These are phyloP conservation scores for Rhizophagus sp. DNA, from an alignment of 192 early-diverging fungal genomes.

Conservation along the genomic window DNA sequence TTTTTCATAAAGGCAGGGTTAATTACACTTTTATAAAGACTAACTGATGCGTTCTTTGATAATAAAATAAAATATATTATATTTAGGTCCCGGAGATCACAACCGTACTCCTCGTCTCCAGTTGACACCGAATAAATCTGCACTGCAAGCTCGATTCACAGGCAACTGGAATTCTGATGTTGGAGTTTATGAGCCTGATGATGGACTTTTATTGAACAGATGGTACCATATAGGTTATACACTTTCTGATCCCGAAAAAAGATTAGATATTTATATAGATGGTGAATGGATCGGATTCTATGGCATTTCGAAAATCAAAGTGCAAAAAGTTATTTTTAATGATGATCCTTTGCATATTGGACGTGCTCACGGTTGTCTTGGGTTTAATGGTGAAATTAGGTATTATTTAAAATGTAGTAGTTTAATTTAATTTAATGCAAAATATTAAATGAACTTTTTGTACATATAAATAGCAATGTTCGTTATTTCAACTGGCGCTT, in stretches of 20 bases:
- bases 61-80: too few species aligned
- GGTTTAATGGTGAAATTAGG: constrained; percentile 15
- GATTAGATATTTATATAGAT: constrained; percentile 10
- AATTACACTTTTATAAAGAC: too few species aligned
- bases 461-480: constrained; percentile 22
- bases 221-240: constrained; percentile 27
- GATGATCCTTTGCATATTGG: constrained; percentile 11
- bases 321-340: constrained; percentile 11
- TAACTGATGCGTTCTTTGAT: too few species aligned
- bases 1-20: constrained; percentile 21
- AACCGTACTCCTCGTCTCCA: background rate
- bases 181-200: background rate
- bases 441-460: constrained; percentile 4
- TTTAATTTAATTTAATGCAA: background rate
- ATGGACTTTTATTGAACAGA: constrained; percentile 16
- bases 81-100: background rate
- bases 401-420: constrained; percentile 1
- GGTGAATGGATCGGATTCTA: background rate
- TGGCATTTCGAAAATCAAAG: background rate
- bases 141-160: constrained; percentile 16
- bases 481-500: constrained; percentile 31
- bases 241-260: constrained; percentile 23
- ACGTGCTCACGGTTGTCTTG: too few species aligned
- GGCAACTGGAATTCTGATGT: background rate
- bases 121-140: background rate